Conservation (phyloP, 2,329 filamentous ascomycete species). For the Cladosporium sp. region DNA sequence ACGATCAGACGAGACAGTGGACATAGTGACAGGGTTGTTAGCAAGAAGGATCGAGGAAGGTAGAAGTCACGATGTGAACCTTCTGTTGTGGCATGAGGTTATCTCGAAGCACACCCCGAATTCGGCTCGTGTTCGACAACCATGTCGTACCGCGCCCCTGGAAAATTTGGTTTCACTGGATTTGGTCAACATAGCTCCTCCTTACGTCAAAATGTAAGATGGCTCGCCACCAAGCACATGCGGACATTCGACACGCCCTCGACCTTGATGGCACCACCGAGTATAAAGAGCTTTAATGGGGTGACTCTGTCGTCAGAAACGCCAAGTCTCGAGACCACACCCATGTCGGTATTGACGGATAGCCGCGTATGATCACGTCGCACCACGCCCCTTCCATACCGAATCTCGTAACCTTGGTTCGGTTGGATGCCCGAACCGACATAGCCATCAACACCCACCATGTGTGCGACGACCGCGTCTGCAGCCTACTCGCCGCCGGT, state of each 20-base stretch:
- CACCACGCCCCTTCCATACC: neutral
- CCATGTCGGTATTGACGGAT: constrained; percentile 3
- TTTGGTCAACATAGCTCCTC: too few relatives aligned
- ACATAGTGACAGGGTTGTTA: constrained; percentile 21
- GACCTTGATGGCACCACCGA: too few relatives aligned
- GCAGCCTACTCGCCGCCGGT: neutral
- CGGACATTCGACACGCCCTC: too few relatives aligned
- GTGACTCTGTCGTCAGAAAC: neutral
- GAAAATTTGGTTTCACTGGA: too few relatives aligned
- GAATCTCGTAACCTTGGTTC: neutral
- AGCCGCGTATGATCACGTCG: neutral
- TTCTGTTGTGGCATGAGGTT: too few relatives aligned
- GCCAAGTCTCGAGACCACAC: neutral
- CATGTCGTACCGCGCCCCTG: too few relatives aligned
- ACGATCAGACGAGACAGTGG: constrained; percentile 30
- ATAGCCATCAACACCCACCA: neutral
- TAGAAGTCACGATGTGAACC: too few relatives aligned
- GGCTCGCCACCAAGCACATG: too few relatives aligned
- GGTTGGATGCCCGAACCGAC: constrained; percentile 3
- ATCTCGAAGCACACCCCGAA: neutral
- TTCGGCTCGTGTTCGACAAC: neutral
- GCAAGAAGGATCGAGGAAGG: constrained; percentile 21
- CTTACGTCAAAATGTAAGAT: too few relatives aligned
- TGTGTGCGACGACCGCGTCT: neutral
- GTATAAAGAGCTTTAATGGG: too few relatives aligned